These are phyloP conservation scores for Ogataea corticis DNA, from an alignment of 805 yeast species.

Conservation along the genomic window DNA sequence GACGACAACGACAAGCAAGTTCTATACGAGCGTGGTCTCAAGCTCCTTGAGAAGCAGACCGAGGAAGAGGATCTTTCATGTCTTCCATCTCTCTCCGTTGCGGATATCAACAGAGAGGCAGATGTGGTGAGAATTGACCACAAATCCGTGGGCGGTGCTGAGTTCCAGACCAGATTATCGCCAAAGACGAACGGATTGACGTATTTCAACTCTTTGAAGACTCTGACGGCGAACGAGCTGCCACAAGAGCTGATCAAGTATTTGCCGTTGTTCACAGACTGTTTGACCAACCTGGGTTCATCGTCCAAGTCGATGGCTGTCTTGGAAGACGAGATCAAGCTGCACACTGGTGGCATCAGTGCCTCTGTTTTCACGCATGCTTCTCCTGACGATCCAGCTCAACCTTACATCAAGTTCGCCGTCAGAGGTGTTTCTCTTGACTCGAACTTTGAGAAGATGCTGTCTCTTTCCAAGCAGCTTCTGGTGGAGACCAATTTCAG, in stretches of 20 bases:
- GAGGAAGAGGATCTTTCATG: constrained; percentile 71
- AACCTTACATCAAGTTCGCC: constrained; percentile 54
- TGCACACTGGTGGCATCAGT: constrained; percentile 81
- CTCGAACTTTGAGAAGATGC: constrained; percentile 58
- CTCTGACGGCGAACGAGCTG: constrained; percentile 48
- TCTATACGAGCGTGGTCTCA: constrained; percentile 60
- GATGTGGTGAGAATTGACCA: constrained; percentile 39
- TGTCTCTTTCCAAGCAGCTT: constrained; percentile 69
- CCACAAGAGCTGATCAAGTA: constrained; percentile 67
- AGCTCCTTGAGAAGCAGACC: constrained; percentile 63
- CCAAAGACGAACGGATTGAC: constrained; percentile 73
- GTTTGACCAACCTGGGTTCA: constrained; percentile 89
- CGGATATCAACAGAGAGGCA: constrained; percentile 68
- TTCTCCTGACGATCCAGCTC: constrained; percentile 48
- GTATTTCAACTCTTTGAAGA: constrained; percentile 68
- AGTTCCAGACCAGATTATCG: constrained; percentile 33
- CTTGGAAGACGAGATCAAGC: constrained; percentile 80
- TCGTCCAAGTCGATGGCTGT: constrained; percentile 65
- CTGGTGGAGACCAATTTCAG: constrained; percentile 65
- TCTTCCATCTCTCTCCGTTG: constrained; percentile 73
- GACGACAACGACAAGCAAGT: constrained; percentile 55
- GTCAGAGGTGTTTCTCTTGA: constrained; percentile 71
- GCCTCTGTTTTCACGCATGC: constrained; percentile 59
- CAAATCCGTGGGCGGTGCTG: constrained; percentile 19
- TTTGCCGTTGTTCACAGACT: constrained; percentile 74